A percentile compares a stretch with the other conserved stretches of the same genome.
phyloP scores from a whole-genome alignment of 1,284 basidiomycete species.

The Ustilago vetiveriae region DNA sequence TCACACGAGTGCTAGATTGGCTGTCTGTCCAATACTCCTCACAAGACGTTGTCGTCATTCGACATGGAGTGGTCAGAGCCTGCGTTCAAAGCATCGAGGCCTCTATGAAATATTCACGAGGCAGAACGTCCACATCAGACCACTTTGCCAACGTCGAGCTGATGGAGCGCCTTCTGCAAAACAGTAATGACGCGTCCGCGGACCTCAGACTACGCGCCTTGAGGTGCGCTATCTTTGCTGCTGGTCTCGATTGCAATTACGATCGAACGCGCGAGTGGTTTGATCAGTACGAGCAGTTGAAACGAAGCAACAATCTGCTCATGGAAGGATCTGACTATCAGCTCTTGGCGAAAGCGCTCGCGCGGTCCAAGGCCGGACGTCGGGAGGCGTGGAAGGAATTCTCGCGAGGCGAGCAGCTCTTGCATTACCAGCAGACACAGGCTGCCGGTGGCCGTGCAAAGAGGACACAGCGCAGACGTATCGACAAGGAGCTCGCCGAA shows the following conservation, averaged over 20 bases:
- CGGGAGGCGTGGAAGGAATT: constrained; percentile 14
- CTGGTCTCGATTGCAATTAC: constrained; percentile 17
- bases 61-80: not conserved
- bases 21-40: constrained; percentile 1
- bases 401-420: constrained; percentile 16
- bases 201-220: constrained; percentile 10
- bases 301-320: no score
- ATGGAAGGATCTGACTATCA: constrained; percentile 22
- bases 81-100: constrained; percentile 18
- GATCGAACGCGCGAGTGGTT: constrained; percentile 11
- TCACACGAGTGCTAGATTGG: constrained; percentile 12
- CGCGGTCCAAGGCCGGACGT: constrained; percentile 14
- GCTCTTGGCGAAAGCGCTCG: constrained; percentile 21
- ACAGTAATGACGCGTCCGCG: not conserved
- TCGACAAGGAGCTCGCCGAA: not conserved
- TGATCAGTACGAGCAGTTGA: constrained; percentile 9
- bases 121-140: constrained; percentile 18
- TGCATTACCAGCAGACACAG: not conserved
- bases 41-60: not conserved
- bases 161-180: constrained; percentile 18
- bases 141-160: constrained; percentile 11
- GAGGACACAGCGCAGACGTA: not conserved
- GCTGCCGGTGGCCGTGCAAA: no score
- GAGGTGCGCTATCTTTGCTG: constrained; percentile 17
- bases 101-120: not conserved